Conservation (phyloP, 1,139 yeast species). For the Lodderomyces elongisporus region DNA sequence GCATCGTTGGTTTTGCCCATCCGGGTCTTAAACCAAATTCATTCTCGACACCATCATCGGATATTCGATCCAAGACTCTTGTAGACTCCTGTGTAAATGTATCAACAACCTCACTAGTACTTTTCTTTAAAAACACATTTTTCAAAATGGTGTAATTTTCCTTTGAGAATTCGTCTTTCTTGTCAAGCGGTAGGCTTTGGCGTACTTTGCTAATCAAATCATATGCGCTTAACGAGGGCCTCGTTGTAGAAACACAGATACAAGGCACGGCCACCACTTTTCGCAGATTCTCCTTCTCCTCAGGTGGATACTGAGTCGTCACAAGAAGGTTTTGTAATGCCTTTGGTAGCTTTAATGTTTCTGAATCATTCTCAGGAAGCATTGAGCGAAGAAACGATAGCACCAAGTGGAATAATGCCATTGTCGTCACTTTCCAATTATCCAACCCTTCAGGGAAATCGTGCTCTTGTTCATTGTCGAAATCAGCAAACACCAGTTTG, state of each 20-base stretch:
- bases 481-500: conserved; percentile 5
- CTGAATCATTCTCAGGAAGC: conserved; percentile 61
- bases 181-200: conserved; percentile 63
- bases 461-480: conserved; percentile 21
- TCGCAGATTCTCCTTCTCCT: conserved; percentile 24
- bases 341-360: conserved; percentile 56
- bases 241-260: conserved; percentile 62
- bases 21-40: conserved; percentile 39
- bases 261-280: conserved; percentile 47
- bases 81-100: conserved; percentile 72
- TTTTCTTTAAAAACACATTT: conserved; percentile 59
- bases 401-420: conserved; percentile 78
- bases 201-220: conserved; percentile 52
- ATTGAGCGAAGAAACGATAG: conserved; percentile 75
- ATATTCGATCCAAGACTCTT: conserved; percentile 57
- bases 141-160: conserved; percentile 77
- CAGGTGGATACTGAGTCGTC: conserved; percentile 60
- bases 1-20: conserved; percentile 28
- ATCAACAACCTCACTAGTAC: conserved; percentile 52
- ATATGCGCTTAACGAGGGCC: conserved; percentile 46
- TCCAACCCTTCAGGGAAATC: conserved; percentile 68
- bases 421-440: conserved; percentile 77
- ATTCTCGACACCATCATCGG: conserved; percentile 34
- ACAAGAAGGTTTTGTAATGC: conserved; percentile 59
- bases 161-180: conserved; percentile 65